Evolutionary conservation across 108 stramenopile genomes (phyloP), one percentile per base, ranked within the genome.

Genomic region (Nannochloropsis salina): DNA sequence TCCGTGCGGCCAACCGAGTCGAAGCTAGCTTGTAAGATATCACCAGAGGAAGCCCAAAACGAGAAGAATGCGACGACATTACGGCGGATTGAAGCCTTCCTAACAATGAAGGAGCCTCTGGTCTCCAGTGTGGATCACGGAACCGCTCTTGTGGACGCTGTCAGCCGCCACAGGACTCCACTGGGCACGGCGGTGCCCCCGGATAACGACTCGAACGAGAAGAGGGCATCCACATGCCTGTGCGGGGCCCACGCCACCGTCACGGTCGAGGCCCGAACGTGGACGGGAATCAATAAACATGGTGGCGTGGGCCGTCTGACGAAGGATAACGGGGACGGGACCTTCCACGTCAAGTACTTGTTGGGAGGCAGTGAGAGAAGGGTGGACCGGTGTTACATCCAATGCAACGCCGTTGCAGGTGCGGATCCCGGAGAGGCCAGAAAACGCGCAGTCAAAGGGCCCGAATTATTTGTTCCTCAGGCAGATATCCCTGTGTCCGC

Each of bases 361-460:
- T n/a, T 74, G n/a, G 61, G 61, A n/a, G 61, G 61, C 20, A 74
- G 61, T n/a, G 61, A 74, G n/a, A 74, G n/a, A 74, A n/a, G 61
- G n/a, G 61, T 74, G 20, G 61, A 74, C 3, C 61, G 61, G 6
- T 74, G 61, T 74, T 74, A 74, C 61, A 74, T 74, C 61, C 61
- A 74, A 74, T 74, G 61, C 61, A 74, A 74, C n/a, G 61, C 61
- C 8, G 61, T 74, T 4, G 61, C 15, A n/a, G 61, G 20, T 0
- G 61, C 61, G n/a, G 61, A 74, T 2, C 20, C 20, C 20, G 61
- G 20, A 6, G 61, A 74, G 61, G 20, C 61, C 6, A 2, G 3
- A 2, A 74, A 74, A n/a, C 61, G 61, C 61, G 61, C 15, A 6
- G 61, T 74, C 20, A 74, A 74, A n/a, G 61, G n/a, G 61, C 61